Evolutionary conservation across 805 yeast genomes (phyloP).

Genomic region (Zygosaccharomyces lentus): DNA sequence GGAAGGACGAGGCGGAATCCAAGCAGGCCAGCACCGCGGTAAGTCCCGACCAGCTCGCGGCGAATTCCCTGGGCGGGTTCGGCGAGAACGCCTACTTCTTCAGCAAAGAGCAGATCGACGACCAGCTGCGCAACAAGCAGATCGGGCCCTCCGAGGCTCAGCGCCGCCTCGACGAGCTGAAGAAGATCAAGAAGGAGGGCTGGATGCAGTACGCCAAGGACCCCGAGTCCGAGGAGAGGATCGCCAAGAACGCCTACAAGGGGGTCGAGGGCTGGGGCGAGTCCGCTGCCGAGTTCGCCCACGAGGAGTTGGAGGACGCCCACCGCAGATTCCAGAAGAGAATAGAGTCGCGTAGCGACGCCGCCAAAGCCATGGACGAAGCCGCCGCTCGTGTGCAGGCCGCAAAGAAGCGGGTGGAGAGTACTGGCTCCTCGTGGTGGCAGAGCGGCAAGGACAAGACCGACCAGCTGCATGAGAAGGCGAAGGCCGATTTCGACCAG

Average conservation of each 20-base stretch:
- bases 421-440: slow-evolving; percentile 37
- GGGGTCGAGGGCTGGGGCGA: slow-evolving; percentile 47
- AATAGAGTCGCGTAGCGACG: slow-evolving; percentile 34
- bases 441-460: slow-evolving; percentile 38
- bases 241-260: slow-evolving; percentile 36
- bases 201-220: slow-evolving; percentile 27
- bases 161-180: slow-evolving; percentile 33
- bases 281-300: slow-evolving; percentile 40
- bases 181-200: slow-evolving; percentile 36
- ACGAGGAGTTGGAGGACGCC: slow-evolving; percentile 39
- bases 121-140: slow-evolving; percentile 19
- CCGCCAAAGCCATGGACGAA: slow-evolving; percentile 36
- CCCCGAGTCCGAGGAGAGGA: slow-evolving; percentile 29
- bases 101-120: slow-evolving; percentile 37
- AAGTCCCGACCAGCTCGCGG: slow-evolving; percentile 32
- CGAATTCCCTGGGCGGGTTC: slow-evolving; percentile 41
- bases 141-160: slow-evolving; percentile 34
- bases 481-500: slow-evolving; percentile 32
- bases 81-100: slow-evolving; percentile 43
- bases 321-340: slow-evolving; percentile 36
- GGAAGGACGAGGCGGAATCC: slow-evolving; percentile 3
- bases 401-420: slow-evolving; percentile 35
- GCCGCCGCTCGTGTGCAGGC: slow-evolving; percentile 32
- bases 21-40: slow-evolving; percentile 2
- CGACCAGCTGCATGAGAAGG: slow-evolving; percentile 33